Base-by-base conservation (phyloP, 1,139 yeast species). In the Hansenula sp. region DNA sequence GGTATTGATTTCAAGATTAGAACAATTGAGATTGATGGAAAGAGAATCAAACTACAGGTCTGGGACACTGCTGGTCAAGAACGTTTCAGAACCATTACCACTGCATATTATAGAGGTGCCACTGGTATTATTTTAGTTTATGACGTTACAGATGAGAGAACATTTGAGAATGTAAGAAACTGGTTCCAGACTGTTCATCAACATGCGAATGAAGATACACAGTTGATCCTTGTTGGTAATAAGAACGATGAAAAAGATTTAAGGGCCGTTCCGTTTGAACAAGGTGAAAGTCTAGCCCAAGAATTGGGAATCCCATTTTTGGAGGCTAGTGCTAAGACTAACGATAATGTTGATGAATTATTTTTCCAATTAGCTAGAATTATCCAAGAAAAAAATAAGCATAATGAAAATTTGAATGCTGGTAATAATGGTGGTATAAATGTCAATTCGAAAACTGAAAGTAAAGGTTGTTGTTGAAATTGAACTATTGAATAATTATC, bases 11-110 rank as follows among this genome's bases (percentile, higher is more conserved):
- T 93, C 76, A 93, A 94, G 72, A 91, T 94, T 65, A 85, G 97
- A 68, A 91, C 98, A 35, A 90, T 91, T 55, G 97, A 91, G 59
- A 78, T 93, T 57, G 93, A 91, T 55, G 96, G 96, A 47, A 87
- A 88, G 68, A 84, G 85, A 57, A 87, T 94, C 67, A 93, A 93
- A 70, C 77, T 93, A 61, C 99, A 93, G 67, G 90, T 93, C 36
- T 93, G 99, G 99, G 99, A 93, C 66, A 93, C 99, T 33, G 99
- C 99, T 7, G 99, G 99, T 25, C 99, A 93, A 70, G 99, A 93
- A 68, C 78, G 99, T 59, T 93, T 93, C 76, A 82, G 97, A 73
- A 93, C 99, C 44, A 93, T 93, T 67, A 93, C 99, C 41, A 90
- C 98, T 18, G 97, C 99, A 10, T 93, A 94, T 69, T 93, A 94